Conservation (phyloP, 257 asterid genomes). For the Salvia hispanica region DNA sequence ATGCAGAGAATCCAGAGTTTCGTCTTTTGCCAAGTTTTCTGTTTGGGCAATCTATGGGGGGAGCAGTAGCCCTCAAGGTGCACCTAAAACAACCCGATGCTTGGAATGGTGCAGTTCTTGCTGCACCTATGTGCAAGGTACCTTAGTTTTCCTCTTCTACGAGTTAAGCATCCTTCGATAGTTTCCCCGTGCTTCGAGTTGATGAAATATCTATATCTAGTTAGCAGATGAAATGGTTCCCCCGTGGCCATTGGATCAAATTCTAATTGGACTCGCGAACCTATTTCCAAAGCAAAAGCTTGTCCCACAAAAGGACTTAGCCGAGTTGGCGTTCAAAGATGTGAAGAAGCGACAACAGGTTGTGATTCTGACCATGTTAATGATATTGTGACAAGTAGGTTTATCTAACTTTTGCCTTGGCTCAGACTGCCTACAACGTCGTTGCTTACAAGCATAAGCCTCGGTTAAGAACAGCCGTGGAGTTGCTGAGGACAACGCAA, state of each 20-base stretch:
- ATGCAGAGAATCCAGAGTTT: constrained; percentile 62
- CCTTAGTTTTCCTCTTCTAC: not conserved
- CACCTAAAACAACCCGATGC: constrained; percentile 79
- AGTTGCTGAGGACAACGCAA: constrained; percentile 66
- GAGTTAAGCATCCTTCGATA: not conserved
- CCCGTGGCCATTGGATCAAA: constrained; percentile 62
- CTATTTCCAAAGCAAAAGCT: constrained; percentile 78
- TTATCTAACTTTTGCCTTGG: constrained; percentile 8
- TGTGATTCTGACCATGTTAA: not conserved
- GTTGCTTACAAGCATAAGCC: constrained; percentile 77
- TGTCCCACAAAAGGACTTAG: constrained; percentile 78
- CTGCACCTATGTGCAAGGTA: constrained; percentile 99
- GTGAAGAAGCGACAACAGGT: constrained; percentile 66
- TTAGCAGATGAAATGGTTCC: constrained; percentile 88
- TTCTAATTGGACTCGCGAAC: constrained; percentile 67
- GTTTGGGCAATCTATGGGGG: constrained; percentile 94
- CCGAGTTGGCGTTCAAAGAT: constrained; percentile 72
- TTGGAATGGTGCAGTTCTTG: constrained; percentile 85
- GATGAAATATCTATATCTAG: constrained; percentile 41
- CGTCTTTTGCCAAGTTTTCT: constrained; percentile 65
- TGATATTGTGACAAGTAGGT: not conserved
- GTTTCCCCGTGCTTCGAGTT: not conserved
- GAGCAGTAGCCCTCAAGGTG: constrained; percentile 87
- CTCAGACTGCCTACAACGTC: constrained; percentile 64
- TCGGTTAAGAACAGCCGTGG: constrained; percentile 74